Evolutionary conservation across 2,329 filamentous ascomycete species (phyloP), one percentile per base, ranked within the genome.

Genomic region (Penicillium rolfsii): DNA sequence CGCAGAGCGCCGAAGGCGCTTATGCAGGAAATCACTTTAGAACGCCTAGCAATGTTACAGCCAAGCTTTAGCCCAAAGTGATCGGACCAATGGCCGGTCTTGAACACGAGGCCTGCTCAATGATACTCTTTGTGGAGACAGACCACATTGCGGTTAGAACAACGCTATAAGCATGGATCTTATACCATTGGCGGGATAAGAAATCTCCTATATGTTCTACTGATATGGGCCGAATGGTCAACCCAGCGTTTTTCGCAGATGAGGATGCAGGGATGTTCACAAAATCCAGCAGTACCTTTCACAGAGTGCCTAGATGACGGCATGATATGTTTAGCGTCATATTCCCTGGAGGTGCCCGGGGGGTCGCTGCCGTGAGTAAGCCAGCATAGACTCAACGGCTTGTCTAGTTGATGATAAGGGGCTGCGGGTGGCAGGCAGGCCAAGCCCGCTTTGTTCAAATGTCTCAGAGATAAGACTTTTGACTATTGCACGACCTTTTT

Each of bases 11-110:
- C 57, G 57, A 59, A 49, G 41, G 62, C 62, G 62, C 64, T 66
- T 66, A 66, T 66, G 64, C 64, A 63, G 62, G 55, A 62, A 60
- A 64, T 62, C 62, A 58, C 40, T 58, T 41, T 43, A 48, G 55
- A 55, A 38, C 30, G 45, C 11, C 38, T 46, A 43, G 54, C 45
- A 57, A 58, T 62, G 59, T 61, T 54, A 60, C 62, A 56, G 58
- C 62, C 62, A 65, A 64, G 50, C 58, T 52, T 61, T 57, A 49
- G 43, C 38, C 11, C n/a, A 43, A 28, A 5, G 12, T 43, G 55
- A 59, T 64, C 58, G 55, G 35, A 14, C 62, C 59, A 64, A 64
- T 64, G 9, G 30, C 30, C 22, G 9, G 26, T 16, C 12, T 12
- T 12, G n/a, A 49, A 38, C 28, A 56, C 28, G 38, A 14, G 49